These are phyloP conservation scores for Candolleomyces efflorescens DNA, from an alignment of 768 basidiomycete genomes.

Conservation along the genomic window DNA sequence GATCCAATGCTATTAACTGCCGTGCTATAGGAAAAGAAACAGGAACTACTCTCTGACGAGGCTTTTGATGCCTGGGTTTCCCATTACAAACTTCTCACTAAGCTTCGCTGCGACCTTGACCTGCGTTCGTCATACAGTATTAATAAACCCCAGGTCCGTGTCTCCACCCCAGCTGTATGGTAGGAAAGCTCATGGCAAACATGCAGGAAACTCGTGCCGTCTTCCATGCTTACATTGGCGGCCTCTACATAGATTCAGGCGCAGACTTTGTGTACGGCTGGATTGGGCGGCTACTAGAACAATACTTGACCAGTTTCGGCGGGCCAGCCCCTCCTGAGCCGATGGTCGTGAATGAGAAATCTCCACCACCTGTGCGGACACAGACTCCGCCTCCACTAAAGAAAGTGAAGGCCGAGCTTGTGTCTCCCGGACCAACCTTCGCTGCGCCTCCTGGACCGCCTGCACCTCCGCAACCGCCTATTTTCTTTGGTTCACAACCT, in stretches of 20 bases:
- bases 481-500: constrained; percentile 31
- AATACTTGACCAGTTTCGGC: constrained; percentile 13
- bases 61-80: constrained; percentile 46
- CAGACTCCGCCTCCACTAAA: constrained; percentile 32
- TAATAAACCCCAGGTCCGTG: constrained; percentile 37
- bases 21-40: constrained; percentile 25
- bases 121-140: constrained; percentile 25
- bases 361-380: constrained; percentile 14
- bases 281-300: constrained; percentile 42
- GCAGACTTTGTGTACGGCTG: constrained; percentile 48
- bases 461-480: constrained; percentile 13
- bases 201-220: constrained; percentile 50
- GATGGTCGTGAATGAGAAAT: constrained; percentile 9
- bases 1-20: constrained; percentile 10
- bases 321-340: constrained; percentile 9
- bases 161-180: constrained; percentile 10
- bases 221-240: constrained; percentile 68
- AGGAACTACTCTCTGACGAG: constrained; percentile 34
- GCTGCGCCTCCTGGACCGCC: constrained; percentile 20
- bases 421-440: background rate
- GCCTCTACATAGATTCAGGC: constrained; percentile 54
- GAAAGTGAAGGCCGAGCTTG: constrained; percentile 36
- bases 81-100: constrained; percentile 43
- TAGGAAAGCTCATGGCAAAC: background rate
- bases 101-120: constrained; percentile 42